Evolutionary conservation across 768 basidiomycete genomes (phyloP), one percentile per base, ranked within the genome.

Genomic region (Termitomyces eurrhizus): DNA sequence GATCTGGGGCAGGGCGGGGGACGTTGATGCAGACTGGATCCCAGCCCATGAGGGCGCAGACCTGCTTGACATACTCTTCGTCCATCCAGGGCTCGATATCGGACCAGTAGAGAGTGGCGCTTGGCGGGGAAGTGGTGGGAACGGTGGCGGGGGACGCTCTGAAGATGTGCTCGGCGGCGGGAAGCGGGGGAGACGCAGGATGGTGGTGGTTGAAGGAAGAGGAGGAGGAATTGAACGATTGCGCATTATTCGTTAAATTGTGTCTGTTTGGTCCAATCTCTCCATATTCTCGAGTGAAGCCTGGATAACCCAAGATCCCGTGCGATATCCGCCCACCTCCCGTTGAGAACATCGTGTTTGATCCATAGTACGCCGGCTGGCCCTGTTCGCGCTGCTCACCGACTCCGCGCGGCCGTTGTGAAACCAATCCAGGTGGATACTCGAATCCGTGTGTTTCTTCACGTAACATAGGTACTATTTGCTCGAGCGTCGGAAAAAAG

Each of bases 61-160:
- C 91, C 71, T 93, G 90, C 73, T 90, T 89, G 48, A 88, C 90
- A 78, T 95, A 96, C 72, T 92, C 89, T 83, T 94, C 92, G 76
- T 95, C 93, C 95, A 96, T 95, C 94, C 94, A 96, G 65, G 89
- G 86, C 73, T 96, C 94, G 57, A 96, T 83, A 68, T 92, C 90
- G 65, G 87, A 86, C 86, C 95, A 92, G 81, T 86, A 91, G 66
- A 93, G 83, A 45, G 91, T 89, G 61, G 81, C 82, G 70, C 72
- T 39, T 76, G 59, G 62, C 63, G 60, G 53, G 72, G 66, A 53
- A 62, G 69, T 39, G 68, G 67, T 64, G 68, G 69, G 66, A 35
- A 53, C 64, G 44, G 62, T 49, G 58, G 51, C 57, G 54, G 42
- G 60, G 64, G 63, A 59, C 39, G 68, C 65, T 72, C 72, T 74